These are phyloP conservation scores for Lactarius pseudohatsudake DNA, from an alignment of 768 basidiomycete species.

Conservation along the genomic window DNA sequence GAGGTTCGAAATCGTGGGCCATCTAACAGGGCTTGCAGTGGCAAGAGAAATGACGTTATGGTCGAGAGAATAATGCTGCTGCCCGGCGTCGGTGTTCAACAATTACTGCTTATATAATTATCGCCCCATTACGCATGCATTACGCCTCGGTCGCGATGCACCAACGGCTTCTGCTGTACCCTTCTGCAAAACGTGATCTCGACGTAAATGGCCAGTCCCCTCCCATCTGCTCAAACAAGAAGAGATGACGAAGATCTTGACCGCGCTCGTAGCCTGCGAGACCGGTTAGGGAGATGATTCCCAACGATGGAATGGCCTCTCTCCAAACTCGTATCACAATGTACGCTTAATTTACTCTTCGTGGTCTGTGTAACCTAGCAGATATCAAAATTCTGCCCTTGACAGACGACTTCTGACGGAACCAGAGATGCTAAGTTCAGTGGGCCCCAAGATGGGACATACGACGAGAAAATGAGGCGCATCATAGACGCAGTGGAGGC, in stretches of 20 bases:
- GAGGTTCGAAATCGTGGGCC: no score
- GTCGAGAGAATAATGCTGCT: no score
- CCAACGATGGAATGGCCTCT: background rate
- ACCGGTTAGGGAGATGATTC: conserved; percentile 5
- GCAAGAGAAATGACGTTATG: no score
- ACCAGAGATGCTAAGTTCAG: background rate
- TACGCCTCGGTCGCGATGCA: no score
- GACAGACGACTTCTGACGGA: conserved; percentile 11
- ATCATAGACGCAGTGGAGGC: conserved; percentile 1
- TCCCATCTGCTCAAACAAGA: conserved; percentile 9
- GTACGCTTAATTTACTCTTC: background rate
- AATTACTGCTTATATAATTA: no score
- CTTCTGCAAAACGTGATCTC: no score
- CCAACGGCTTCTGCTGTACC: no score
- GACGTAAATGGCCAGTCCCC: background rate
- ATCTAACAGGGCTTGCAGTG: no score
- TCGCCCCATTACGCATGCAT: no score
- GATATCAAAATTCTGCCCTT: background rate
- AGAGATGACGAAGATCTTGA: conserved; percentile 1
- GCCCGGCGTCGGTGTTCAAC: no score
- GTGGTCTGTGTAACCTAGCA: background rate
- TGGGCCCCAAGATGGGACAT: background rate
- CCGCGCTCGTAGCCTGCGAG: conserved; percentile 4
- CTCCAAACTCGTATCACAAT: conserved; percentile 14
- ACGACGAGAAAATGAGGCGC: background rate